Conservation (phyloP, 352 stramenopile species). For the Halophytophthora polymorphica region DNA sequence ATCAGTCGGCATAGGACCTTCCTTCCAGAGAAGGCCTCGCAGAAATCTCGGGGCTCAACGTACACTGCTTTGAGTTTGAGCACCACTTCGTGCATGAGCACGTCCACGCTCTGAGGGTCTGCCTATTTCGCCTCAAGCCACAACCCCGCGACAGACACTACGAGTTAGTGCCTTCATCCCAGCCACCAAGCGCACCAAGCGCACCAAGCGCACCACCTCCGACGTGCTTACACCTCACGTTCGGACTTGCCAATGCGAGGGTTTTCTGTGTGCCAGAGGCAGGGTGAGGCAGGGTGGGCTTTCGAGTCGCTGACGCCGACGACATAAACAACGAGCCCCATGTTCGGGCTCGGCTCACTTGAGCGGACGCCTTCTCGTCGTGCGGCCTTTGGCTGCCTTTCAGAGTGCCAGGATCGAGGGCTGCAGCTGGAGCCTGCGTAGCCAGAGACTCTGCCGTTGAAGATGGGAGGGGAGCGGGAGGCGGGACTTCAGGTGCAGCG, state of each 20-base stretch:
- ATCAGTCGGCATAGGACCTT: not conserved
- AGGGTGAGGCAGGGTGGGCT: too few relatives aligned
- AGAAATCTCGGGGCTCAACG: conserved; percentile 7
- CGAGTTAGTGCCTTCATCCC: conserved; percentile 1
- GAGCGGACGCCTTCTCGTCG: too few relatives aligned
- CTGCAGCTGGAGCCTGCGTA: conserved; percentile 4
- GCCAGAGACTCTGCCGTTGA: not conserved
- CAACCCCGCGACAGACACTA: not conserved
- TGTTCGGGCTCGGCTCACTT: too few relatives aligned
- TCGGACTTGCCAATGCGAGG: too few relatives aligned
- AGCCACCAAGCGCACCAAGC: conserved; percentile 8
- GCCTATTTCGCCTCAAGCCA: conserved; percentile 21
- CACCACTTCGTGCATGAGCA: conserved; percentile 46
- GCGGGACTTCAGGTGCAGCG: not conserved
- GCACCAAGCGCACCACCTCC: too few relatives aligned
- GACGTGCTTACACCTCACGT: too few relatives aligned
- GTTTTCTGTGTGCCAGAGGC: too few relatives aligned
- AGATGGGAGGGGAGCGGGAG: not conserved
- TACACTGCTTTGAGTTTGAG: conserved; percentile 52
- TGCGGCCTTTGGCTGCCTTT: too few relatives aligned
- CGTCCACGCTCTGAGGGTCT: conserved; percentile 52
- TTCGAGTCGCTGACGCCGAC: not conserved
- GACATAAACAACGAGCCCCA: not conserved
- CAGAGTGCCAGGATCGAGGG: too few relatives aligned
- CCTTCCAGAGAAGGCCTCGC: not conserved